Evolutionary conservation across 371 early-diverging fungal species (phyloP).

Genomic region (Zychaea mexicana): DNA sequence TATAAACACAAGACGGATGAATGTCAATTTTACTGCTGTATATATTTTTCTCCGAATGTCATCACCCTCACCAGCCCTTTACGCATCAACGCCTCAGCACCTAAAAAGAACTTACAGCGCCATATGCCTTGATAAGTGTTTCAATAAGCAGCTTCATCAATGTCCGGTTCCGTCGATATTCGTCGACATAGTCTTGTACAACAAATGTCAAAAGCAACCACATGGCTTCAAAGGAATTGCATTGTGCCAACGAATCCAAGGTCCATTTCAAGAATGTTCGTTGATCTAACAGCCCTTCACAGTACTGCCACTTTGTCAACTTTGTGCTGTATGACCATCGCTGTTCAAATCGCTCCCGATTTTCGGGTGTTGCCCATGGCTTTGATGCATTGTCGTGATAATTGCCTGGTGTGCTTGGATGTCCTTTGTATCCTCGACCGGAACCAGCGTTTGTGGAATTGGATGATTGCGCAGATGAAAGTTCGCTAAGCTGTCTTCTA

Average conservation of each 20-base stretch:
- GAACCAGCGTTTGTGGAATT: conserved; percentile 24
- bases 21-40: neutral
- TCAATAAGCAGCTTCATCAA: conserved; percentile 70
- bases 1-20: neutral
- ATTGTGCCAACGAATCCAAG: conserved; percentile 53
- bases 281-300: conserved; percentile 74
- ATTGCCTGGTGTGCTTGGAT: conserved; percentile 22
- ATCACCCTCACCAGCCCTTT: too few relatives aligned
- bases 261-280: conserved; percentile 66
- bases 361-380: conserved; percentile 55
- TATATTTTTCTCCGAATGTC: neutral
- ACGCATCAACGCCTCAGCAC: too few relatives aligned
- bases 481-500: conserved; percentile 50
- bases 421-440: conserved; percentile 23
- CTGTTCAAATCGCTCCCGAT: conserved; percentile 55
- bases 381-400: conserved; percentile 38
- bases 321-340: conserved; percentile 66
- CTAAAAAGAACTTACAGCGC: conserved; percentile 46
- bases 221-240: conserved; percentile 60
- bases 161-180: conserved; percentile 68
- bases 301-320: conserved; percentile 73
- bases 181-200: conserved; percentile 66
- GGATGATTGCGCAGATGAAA: conserved; percentile 32
- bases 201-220: conserved; percentile 66
- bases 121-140: conserved; percentile 54